A percentile compares a stretch with the other conserved stretches of the same genome.
Conservation (phyloP, 768 basidiomycete genomes). For the Leucocoprinus birnbaumii region DNA sequence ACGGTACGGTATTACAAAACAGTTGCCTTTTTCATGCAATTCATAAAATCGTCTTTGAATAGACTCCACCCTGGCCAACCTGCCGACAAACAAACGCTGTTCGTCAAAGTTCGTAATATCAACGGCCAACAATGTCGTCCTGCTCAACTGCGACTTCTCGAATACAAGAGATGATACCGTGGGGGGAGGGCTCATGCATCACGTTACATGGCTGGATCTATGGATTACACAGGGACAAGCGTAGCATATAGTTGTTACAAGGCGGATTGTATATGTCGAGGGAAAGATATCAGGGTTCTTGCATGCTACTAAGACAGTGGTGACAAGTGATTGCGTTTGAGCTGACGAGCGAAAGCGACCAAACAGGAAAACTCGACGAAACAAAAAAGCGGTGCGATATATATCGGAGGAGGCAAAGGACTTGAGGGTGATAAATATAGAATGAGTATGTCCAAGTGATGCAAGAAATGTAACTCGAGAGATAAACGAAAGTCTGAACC, state of each 20-base stretch:
- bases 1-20: conserved; percentile 24
- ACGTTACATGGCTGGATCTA: conserved; percentile 5
- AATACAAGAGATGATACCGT: conserved; percentile 11
- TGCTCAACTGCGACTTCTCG: conserved; percentile 33
- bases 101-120: conserved; percentile 67
- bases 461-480: no score
- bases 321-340: neutral
- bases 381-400: neutral
- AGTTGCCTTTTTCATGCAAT: neutral
- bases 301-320: conserved; percentile 5
- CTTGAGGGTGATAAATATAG: neutral
- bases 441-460: neutral
- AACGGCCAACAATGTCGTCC: conserved; percentile 51
- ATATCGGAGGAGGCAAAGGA: neutral
- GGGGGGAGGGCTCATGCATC: neutral
- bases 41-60: conserved; percentile 3
- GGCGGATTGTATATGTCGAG: neutral
- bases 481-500: neutral
- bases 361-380: neutral
- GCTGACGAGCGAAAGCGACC: neutral
- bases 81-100: conserved; percentile 25
- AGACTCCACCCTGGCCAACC: conserved; percentile 26
- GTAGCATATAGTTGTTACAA: conserved; percentile 9
- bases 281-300: neutral
- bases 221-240: conserved; percentile 6